Conservation (phyloP, 139 green algal species). For the Diplosphaera chodatii region DNA sequence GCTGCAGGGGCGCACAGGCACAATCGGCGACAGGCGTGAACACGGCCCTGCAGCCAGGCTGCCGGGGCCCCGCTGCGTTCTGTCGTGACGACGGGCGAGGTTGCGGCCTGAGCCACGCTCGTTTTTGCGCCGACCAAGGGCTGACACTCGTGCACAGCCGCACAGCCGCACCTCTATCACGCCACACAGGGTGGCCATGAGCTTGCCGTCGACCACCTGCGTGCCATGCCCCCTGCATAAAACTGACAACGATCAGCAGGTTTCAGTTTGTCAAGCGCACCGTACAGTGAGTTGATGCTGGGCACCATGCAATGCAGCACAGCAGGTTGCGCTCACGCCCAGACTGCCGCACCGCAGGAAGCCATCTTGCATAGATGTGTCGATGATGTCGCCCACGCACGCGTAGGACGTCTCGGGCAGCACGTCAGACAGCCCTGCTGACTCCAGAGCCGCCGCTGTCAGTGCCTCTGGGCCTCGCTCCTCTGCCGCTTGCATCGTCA, state of each 20-base stretch:
- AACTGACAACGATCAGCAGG: too few relatives aligned
- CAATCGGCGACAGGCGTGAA: too few relatives aligned
- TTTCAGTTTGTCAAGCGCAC: too few relatives aligned
- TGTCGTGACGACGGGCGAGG: too few relatives aligned
- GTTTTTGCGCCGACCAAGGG: too few relatives aligned
- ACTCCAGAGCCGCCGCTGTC: neutral
- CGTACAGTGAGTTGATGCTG: too few relatives aligned
- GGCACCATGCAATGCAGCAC: too few relatives aligned
- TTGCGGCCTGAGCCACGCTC: too few relatives aligned
- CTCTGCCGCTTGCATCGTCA: neutral
- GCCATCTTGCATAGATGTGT: conserved; percentile 31
- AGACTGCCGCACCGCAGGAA: conserved; percentile 9
- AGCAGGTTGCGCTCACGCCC: too few relatives aligned
- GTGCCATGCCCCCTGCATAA: conserved; percentile 74
- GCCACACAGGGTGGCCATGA: conserved; percentile 69
- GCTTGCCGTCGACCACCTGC: conserved; percentile 47
- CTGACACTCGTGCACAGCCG: too few relatives aligned
- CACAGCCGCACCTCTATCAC: conserved; percentile 27
- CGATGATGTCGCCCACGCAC: conserved; percentile 43
- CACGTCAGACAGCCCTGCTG: neutral
- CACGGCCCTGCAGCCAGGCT: too few relatives aligned
- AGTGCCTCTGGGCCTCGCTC: neutral
- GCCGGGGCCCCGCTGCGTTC: too few relatives aligned
- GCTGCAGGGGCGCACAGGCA: conserved; percentile 21
- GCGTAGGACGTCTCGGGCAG: conserved; percentile 17